These are phyloP conservation scores for Macroventuria anomochaeta DNA, from an alignment of 2,329 filamentous ascomycete genomes.

Conservation along the genomic window DNA sequence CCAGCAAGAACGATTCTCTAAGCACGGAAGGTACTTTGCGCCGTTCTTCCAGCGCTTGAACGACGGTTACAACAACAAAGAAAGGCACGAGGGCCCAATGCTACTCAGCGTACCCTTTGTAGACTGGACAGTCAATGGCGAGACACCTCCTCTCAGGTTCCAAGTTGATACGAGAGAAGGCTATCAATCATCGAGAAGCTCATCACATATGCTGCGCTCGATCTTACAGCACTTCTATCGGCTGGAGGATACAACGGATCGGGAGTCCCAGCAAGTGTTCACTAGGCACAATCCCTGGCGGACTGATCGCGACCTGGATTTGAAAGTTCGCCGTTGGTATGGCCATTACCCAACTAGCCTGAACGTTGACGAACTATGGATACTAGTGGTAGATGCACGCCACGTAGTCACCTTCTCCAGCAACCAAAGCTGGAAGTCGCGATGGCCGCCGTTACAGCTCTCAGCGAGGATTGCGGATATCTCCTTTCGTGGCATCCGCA, in stretches of 20 bases:
- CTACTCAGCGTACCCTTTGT: conserved; percentile 52
- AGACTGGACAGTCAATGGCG: conserved; percentile 51
- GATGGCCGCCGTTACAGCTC: conserved; percentile 52
- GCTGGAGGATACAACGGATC: conserved; percentile 52
- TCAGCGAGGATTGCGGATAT: conserved; percentile 50
- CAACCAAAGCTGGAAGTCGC: conserved; percentile 54
- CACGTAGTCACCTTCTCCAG: conserved; percentile 53
- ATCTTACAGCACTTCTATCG: conserved; percentile 54
- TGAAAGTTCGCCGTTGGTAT: conserved; percentile 53
- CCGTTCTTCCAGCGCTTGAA: conserved; percentile 49
- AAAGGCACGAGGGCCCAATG: conserved; percentile 37
- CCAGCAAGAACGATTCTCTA: conserved; percentile 52
- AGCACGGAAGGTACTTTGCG: conserved; percentile 53
- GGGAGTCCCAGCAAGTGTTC: conserved; percentile 51
- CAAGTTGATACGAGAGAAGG: conserved; percentile 52
- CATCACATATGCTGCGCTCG: conserved; percentile 50
- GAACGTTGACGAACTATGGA: conserved; percentile 54
- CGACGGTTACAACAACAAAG: conserved; percentile 16
- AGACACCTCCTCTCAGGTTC: conserved; percentile 49
- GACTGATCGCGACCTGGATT: conserved; percentile 51
- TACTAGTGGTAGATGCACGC: conserved; percentile 49
- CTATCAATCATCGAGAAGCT: conserved; percentile 48
- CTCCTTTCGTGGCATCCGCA: conserved; percentile 52
- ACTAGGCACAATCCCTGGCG: conserved; percentile 53
- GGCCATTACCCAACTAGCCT: conserved; percentile 51